A percentile compares a stretch with the other conserved stretches of the same genome.
Evolutionary conservation across 805 yeast genomes (phyloP).

Genomic region (Schizosaccharomyces cryophilus): DNA sequence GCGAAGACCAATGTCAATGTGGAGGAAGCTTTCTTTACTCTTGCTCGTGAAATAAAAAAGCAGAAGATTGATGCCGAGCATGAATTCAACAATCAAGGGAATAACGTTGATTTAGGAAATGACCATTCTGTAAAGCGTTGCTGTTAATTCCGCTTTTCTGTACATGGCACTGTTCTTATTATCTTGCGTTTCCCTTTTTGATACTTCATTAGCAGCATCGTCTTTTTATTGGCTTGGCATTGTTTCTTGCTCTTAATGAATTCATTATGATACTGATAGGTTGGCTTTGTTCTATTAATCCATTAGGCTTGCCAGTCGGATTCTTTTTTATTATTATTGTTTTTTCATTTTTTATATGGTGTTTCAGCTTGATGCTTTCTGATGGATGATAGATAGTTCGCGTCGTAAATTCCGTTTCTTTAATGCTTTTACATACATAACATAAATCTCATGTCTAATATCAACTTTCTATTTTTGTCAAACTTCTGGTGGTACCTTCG

Average conservation of each 20-base stretch:
- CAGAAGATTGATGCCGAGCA: conserved; percentile 1
- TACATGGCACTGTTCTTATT: background rate
- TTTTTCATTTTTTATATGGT: no score
- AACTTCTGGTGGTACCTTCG: background rate
- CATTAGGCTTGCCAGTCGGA: no score
- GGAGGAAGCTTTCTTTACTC: conserved; percentile 69
- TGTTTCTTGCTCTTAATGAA: no score
- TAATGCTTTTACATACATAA: background rate
- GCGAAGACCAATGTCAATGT: conserved; percentile 87
- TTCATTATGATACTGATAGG: no score
- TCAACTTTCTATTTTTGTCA: background rate
- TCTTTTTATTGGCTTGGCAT: no score
- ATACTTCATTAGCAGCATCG: background rate
- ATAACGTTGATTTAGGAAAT: background rate
- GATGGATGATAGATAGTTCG: background rate
- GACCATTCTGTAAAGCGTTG: background rate
- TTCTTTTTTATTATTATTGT: no score
- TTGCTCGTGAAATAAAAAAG: conserved; percentile 30
- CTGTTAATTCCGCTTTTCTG: background rate
- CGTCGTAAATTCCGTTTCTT: background rate
- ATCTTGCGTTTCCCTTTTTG: background rate
- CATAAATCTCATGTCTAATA: background rate
- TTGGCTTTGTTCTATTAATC: no score
- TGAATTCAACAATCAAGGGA: background rate
- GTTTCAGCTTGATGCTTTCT: background rate